Conservation (phyloP, 2,329 filamentous ascomycete species). For the Pseudogymnoascus sp. region DNA sequence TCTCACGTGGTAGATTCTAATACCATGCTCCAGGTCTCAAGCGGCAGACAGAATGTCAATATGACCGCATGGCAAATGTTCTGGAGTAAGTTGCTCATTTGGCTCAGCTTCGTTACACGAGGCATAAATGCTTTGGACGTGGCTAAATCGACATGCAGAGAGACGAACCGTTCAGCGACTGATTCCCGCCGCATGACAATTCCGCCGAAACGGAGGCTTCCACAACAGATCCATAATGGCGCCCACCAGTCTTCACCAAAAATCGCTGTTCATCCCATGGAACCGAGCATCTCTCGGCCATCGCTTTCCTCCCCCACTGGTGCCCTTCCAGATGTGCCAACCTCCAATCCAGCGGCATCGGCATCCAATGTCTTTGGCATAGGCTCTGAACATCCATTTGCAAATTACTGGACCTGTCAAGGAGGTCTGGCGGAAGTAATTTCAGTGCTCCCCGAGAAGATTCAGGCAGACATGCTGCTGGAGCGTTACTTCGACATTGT, state of each 20-base stretch:
- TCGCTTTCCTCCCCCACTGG: slow-evolving; percentile 39
- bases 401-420: slow-evolving; percentile 78
- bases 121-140: background rate
- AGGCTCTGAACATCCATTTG: slow-evolving; percentile 69
- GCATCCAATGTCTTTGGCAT: slow-evolving; percentile 76
- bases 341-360: slow-evolving; percentile 60
- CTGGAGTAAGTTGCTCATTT: slow-evolving; percentile 53
- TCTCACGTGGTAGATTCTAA: slow-evolving; percentile 2
- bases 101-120: background rate
- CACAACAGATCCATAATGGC: slow-evolving; percentile 8
- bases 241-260: slow-evolving; percentile 38
- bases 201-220: slow-evolving; percentile 44
- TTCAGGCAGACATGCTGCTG: slow-evolving; percentile 65
- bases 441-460: slow-evolving; percentile 65
- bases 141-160: slow-evolving; percentile 32
- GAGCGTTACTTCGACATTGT: slow-evolving; percentile 61
- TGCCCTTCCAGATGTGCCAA: slow-evolving; percentile 65
- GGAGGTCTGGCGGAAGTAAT: slow-evolving; percentile 70
- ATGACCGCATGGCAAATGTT: slow-evolving; percentile 68
- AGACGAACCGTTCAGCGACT: slow-evolving; percentile 47
- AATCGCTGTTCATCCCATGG: slow-evolving; percentile 44
- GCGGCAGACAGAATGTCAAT: slow-evolving; percentile 66
- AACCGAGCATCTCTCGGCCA: slow-evolving; percentile 30
- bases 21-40: slow-evolving; percentile 54
- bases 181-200: slow-evolving; percentile 51